phyloP scores from a whole-genome alignment of 148 eudicot species.

The Simmondsia chinensis region DNA sequence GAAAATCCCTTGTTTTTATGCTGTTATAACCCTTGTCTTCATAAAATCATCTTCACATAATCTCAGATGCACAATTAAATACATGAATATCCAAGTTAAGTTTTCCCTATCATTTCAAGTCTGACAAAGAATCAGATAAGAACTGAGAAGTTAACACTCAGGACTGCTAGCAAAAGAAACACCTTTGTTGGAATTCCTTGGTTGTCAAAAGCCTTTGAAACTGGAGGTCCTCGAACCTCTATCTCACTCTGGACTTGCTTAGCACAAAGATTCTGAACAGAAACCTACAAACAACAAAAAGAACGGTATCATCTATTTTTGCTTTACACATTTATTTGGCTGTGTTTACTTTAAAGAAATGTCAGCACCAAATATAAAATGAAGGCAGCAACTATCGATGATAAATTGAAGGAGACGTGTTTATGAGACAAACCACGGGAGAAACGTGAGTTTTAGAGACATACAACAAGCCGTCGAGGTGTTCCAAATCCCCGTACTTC shows the following conservation, averaged over 20 bases:
- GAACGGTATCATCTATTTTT: constrained; percentile 2
- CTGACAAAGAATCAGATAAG: too few relatives aligned
- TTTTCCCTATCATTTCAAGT: too few relatives aligned
- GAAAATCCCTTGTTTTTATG: too few relatives aligned
- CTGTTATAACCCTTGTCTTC: too few relatives aligned
- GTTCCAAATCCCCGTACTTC: constrained; percentile 74
- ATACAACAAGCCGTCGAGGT: constrained; percentile 96
- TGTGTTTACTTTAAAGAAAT: too few relatives aligned
- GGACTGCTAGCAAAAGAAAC: constrained; percentile 13
- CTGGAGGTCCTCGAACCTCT: constrained; percentile 97
- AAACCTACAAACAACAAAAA: constrained; percentile 39
- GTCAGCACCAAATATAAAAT: too few relatives aligned
- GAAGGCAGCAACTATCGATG: too few relatives aligned
- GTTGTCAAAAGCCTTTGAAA: constrained; percentile 82
- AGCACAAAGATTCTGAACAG: constrained; percentile 51
- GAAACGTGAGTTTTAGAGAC: constrained; percentile 14
- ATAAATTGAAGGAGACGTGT: too few relatives aligned
- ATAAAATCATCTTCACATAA: too few relatives aligned
- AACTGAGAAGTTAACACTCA: background rate
- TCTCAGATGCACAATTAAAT: too few relatives aligned
- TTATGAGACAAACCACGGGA: too few relatives aligned
- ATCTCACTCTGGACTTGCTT: constrained; percentile 65
- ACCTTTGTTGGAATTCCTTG: constrained; percentile 96
- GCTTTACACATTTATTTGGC: background rate
- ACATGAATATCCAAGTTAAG: too few relatives aligned